These are phyloP conservation scores for Sporothrix luriei DNA, from an alignment of 2,329 filamentous ascomycete species.

Conservation along the genomic window DNA sequence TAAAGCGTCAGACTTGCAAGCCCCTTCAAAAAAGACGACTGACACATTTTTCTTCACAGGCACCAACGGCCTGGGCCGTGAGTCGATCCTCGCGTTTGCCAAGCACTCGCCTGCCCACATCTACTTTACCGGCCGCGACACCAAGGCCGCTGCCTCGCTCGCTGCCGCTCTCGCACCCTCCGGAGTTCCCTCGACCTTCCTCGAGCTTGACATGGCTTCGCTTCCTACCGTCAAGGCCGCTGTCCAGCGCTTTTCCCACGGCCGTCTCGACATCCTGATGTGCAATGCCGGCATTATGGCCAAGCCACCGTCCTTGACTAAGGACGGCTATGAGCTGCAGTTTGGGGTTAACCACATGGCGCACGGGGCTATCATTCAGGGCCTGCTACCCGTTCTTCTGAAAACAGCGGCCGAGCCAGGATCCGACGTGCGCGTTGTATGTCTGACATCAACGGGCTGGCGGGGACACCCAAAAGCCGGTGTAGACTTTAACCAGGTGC, in stretches of 20 bases:
- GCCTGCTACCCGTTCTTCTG: constrained; percentile 40
- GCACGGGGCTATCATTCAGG: constrained; percentile 48
- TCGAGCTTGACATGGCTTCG: constrained; percentile 49
- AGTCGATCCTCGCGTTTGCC: constrained; percentile 49
- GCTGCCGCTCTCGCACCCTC: constrained; percentile 41
- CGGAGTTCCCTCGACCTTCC: constrained; percentile 39
- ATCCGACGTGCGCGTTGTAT: constrained; percentile 40
- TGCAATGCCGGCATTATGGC: constrained; percentile 52
- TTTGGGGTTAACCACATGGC: constrained; percentile 53
- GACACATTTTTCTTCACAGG: constrained; percentile 20
- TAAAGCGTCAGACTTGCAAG: not conserved
- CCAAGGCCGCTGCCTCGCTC: constrained; percentile 42
- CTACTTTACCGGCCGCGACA: constrained; percentile 44
- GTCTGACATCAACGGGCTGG: constrained; percentile 38
- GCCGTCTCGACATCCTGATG: constrained; percentile 51
- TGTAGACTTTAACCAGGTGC: constrained; percentile 38
- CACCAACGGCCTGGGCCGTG: constrained; percentile 54
- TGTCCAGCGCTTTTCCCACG: constrained; percentile 41
- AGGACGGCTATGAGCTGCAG: constrained; percentile 51
- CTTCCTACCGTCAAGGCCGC: constrained; percentile 46
- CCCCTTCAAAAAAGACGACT: not conserved
- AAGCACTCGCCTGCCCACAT: constrained; percentile 44
- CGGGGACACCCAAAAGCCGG: constrained; percentile 35
- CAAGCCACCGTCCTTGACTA: constrained; percentile 42
- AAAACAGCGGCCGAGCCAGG: constrained; percentile 35